Conservation (phyloP, 2,329 filamentous ascomycete species). For the Botrytis paeoniae region DNA sequence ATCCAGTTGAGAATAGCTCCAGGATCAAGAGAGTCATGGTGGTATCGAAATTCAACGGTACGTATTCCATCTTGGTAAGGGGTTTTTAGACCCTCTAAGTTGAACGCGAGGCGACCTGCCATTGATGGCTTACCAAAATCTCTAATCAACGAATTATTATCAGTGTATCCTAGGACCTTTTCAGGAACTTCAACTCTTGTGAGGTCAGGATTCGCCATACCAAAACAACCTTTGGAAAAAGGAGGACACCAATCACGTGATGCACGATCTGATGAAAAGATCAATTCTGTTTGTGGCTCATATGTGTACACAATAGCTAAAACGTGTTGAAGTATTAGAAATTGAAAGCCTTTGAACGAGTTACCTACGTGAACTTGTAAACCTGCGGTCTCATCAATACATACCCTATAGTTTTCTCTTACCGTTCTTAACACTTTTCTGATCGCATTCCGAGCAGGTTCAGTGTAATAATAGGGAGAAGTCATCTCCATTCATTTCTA, state of each 20-base stretch:
- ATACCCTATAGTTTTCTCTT: conserved; percentile 23
- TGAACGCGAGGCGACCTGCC: background rate
- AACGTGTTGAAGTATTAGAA: conserved; percentile 33
- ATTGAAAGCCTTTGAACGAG: conserved; percentile 25
- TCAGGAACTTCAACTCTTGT: background rate
- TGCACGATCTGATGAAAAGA: background rate
- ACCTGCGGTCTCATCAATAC: conserved; percentile 31
- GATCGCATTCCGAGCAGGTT: background rate
- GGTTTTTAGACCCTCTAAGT: background rate
- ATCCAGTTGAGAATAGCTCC: conserved; percentile 27
- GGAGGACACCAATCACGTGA: background rate
- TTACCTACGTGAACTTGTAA: conserved; percentile 39
- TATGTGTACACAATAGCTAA: conserved; percentile 32
- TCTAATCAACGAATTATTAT: background rate
- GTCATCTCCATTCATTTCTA: background rate
- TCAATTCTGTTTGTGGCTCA: conserved; percentile 27
- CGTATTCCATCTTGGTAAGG: background rate
- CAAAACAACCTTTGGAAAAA: background rate
- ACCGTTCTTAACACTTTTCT: conserved; percentile 21
- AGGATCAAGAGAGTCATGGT: conserved; percentile 28
- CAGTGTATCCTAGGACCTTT: background rate
- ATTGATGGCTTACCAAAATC: background rate
- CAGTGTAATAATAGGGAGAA: background rate
- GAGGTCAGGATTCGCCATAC: background rate
- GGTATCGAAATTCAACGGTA: conserved; percentile 33